A percentile compares a stretch with the other conserved stretches of the same genome.
phyloP scores from a whole-genome alignment of 345 rosid genomes.

The Turritis glabra region DNA sequence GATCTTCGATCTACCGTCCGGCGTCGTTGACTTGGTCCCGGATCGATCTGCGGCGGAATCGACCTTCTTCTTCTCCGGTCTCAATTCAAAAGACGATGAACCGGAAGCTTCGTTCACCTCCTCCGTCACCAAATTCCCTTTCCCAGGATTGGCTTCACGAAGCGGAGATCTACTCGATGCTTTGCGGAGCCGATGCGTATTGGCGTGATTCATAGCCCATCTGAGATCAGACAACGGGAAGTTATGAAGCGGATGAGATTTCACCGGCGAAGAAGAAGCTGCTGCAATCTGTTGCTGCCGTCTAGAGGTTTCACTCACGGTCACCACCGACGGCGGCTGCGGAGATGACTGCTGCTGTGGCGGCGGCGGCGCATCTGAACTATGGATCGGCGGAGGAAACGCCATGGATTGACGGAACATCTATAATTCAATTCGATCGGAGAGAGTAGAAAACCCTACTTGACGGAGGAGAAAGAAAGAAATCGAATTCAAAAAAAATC shows the following conservation, averaged over 20 bases:
- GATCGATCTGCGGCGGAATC: slow-evolving; percentile 37
- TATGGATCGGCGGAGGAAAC: slow-evolving; percentile 34
- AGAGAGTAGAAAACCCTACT: slow-evolving; percentile 28
- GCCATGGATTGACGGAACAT: slow-evolving; percentile 39
- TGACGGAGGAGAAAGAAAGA: background rate
- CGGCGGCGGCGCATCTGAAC: slow-evolving; percentile 24
- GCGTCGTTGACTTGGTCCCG: slow-evolving; percentile 40
- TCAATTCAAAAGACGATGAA: slow-evolving; percentile 28
- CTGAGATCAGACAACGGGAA: slow-evolving; percentile 60
- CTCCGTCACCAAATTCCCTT: slow-evolving; percentile 23
- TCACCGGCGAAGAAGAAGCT: slow-evolving; percentile 51
- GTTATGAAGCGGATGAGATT: slow-evolving; percentile 69
- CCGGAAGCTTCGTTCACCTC: slow-evolving; percentile 31
- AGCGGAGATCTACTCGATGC: slow-evolving; percentile 43
- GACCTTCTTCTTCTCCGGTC: slow-evolving; percentile 33
- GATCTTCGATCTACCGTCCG: slow-evolving; percentile 50
- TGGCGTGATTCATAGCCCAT: slow-evolving; percentile 56
- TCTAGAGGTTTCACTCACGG: slow-evolving; percentile 32
- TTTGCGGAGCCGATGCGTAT: slow-evolving; percentile 49
- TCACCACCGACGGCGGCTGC: slow-evolving; percentile 20
- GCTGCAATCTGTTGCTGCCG: slow-evolving; percentile 50
- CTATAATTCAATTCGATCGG: background rate
- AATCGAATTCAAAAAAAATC: slow-evolving; percentile 23
- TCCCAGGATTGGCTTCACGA: slow-evolving; percentile 23
- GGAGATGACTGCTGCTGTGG: slow-evolving; percentile 23